Evolutionary conservation across 257 asterid genomes (phyloP).

Genomic region (Capsicum rhomboideum): DNA sequence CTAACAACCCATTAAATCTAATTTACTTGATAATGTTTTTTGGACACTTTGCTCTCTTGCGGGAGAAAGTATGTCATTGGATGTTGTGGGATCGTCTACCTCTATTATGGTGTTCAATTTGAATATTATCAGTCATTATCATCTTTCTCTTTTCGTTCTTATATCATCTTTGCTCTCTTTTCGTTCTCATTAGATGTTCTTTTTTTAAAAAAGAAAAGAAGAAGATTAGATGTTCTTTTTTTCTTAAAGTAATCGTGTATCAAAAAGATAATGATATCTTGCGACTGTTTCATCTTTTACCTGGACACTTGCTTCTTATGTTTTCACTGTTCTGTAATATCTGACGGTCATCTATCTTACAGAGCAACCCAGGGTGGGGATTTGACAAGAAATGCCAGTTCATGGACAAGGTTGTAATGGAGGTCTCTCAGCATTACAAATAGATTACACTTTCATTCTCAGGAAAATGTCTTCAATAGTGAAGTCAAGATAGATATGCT

Average conservation of each 20-base stretch:
- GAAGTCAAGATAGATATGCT: neutral
- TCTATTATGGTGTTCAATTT: neutral
- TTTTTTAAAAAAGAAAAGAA: no score
- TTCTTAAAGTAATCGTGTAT: neutral
- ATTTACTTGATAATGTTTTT: neutral
- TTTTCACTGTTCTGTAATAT: neutral
- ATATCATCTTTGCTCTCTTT: neutral
- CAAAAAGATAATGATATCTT: neutral
- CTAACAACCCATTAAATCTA: neutral
- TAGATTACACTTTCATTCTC: conserved; percentile 12
- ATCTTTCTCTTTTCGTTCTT: neutral
- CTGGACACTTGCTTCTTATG: neutral
- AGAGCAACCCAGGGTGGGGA: conserved; percentile 98
- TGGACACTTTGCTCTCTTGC: neutral
- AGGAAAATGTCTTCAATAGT: neutral
- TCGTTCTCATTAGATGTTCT: neutral
- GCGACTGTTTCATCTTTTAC: neutral
- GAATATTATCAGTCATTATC: neutral
- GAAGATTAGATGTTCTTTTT: no score
- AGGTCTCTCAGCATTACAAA: conserved; percentile 61
- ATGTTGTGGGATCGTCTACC: neutral
- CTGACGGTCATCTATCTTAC: conserved; percentile 11
- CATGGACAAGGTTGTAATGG: conserved; percentile 74
- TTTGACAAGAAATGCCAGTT: conserved; percentile 81
- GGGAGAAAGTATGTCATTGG: neutral